Evolutionary conservation across 2,329 filamentous ascomycete species (phyloP).

Genomic region (Colletotrichum noveboracense): DNA sequence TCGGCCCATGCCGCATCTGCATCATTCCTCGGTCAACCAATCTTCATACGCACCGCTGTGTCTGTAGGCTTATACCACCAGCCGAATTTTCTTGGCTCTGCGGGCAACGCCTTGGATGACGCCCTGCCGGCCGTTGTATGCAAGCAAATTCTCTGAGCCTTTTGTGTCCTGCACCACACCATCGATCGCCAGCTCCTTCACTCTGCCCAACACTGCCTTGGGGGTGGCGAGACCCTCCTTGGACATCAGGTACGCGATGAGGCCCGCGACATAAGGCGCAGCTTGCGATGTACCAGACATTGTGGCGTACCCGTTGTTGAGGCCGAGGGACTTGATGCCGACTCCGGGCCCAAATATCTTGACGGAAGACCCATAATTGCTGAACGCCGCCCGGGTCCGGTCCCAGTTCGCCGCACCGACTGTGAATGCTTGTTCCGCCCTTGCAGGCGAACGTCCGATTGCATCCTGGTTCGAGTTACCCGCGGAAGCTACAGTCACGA

Average conservation of each 20-base stretch:
- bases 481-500: constrained; percentile 59
- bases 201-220: constrained; percentile 50
- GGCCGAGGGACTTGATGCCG: constrained; percentile 28
- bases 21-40: background rate
- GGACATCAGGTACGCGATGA: constrained; percentile 31
- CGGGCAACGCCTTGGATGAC: background rate
- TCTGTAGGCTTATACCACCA: background rate
- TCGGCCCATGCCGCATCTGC: background rate
- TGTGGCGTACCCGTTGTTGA: constrained; percentile 41
- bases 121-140: constrained; percentile 55
- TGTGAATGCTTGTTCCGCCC: constrained; percentile 52
- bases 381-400: constrained; percentile 48
- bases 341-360: constrained; percentile 12
- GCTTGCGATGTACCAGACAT: constrained; percentile 49
- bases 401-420: constrained; percentile 52
- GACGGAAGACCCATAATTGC: constrained; percentile 47
- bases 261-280: constrained; percentile 24
- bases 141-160: constrained; percentile 56
- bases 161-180: constrained; percentile 44
- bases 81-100: background rate
- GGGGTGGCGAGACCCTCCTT: constrained; percentile 42
- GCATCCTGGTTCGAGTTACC: constrained; percentile 47
- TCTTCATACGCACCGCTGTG: background rate
- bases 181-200: constrained; percentile 46
- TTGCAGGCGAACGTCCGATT: constrained; percentile 49